These are phyloP conservation scores for Pachyrhizus erosus DNA, from an alignment of 306 rosid species.

Conservation along the genomic window DNA sequence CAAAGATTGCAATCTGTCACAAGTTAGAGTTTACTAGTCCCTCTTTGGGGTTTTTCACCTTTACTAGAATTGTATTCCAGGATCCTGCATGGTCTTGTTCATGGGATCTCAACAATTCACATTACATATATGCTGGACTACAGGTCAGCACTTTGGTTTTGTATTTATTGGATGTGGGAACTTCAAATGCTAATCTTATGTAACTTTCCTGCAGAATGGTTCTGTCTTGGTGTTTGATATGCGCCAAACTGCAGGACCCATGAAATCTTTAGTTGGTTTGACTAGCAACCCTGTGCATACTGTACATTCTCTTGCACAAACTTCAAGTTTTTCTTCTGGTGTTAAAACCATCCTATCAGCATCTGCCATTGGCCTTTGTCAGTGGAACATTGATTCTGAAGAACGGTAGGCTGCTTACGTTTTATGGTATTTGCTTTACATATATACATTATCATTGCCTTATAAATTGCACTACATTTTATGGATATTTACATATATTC, in stretches of 20 bases:
- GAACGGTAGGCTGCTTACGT: constrained; percentile 66
- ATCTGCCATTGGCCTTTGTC: constrained; percentile 80
- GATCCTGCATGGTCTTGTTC: constrained; percentile 93
- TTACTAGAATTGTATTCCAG: constrained; percentile 54
- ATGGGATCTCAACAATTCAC: constrained; percentile 73
- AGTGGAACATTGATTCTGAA: constrained; percentile 74
- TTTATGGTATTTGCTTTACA: constrained; percentile 19
- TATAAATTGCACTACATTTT: constrained; percentile 18
- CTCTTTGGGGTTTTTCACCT: constrained; percentile 29
- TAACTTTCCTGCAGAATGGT: constrained; percentile 73
- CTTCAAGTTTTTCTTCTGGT: constrained; percentile 56
- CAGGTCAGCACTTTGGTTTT: constrained; percentile 64
- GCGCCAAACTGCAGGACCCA: constrained; percentile 82
- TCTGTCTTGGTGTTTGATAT: constrained; percentile 76
- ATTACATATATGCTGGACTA: constrained; percentile 80
- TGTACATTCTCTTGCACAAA: constrained; percentile 64
- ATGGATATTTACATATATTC: constrained; percentile 13
- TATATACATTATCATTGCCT: constrained; percentile 14
- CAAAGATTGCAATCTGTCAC: constrained; percentile 33
- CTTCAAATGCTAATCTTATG: constrained; percentile 35
- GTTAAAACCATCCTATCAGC: constrained; percentile 71
- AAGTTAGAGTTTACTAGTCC: background rate
- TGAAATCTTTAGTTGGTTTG: constrained; percentile 63
- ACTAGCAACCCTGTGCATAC: constrained; percentile 84
- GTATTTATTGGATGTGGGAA: constrained; percentile 6